Base-by-base conservation (phyloP, 2,329 filamentous ascomycete species). In the Lizonia empirigonia region DNA sequence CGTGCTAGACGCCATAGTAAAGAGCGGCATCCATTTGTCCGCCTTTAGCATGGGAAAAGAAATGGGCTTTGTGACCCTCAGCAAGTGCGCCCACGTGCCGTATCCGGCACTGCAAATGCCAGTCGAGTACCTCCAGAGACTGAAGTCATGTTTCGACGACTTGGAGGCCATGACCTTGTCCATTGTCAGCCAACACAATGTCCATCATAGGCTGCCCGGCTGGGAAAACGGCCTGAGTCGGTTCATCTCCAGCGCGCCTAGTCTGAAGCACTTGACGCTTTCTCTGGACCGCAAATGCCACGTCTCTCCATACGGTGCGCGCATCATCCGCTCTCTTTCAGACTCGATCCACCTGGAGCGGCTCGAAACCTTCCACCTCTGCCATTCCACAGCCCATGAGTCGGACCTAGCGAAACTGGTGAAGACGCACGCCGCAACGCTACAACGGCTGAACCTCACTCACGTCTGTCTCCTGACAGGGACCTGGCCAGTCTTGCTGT, bases 1-100 rank as follows among this genome's bases (percentile, higher is more conserved):
- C 13, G 53, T 69, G 20, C 23, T 68, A 3, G 53, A 62, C 19
- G 61, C 67, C 12, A 40, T 70, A 10, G 23, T 53, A 7, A 44
- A 55, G 9, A 66, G 64, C 48, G 48, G 51, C 19, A 44, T 63
- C 23, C 46, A 46, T 12, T 38, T 70, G 5, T 37, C 62, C 16
- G 56, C 63, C 15, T 60, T 70, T 44, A 55, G 53, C 10, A 62
- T 63, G 50, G 50, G 54, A 19, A 64, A 60, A 35, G 55, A 53
- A 12, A 58, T 45, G 9, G 29, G 27, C 7, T 29, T 45, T 10
- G 40, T 44, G 2, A 37, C 26, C 4, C n/a, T 57, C 2, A 55
- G 48, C 23, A 62, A 61, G 9, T 52, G 46, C 9, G 53, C 53
- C 0, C 54, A 62, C 16, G 20, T 65, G 13, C 51, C 55, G 0